Conservation (phyloP, 2,329 filamentous ascomycete species). For the Fusarium sp. region DNA sequence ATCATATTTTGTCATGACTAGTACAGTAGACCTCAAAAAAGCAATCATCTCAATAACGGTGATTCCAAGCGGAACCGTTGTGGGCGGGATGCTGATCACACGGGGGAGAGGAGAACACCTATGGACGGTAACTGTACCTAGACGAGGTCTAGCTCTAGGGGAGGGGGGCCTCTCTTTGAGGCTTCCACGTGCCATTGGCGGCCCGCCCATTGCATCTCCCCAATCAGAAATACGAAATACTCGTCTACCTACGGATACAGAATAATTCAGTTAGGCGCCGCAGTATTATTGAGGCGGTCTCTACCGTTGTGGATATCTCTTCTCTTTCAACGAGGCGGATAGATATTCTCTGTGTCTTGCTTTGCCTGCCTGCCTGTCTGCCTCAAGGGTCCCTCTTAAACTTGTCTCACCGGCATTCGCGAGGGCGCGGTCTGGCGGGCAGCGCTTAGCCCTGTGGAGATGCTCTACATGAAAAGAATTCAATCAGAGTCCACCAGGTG, state of each 20-base stretch:
- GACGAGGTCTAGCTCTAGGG: not conserved
- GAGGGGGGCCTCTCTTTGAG: not conserved
- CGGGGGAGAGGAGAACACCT: constrained; percentile 4
- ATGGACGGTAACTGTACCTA: not conserved
- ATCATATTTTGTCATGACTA: constrained; percentile 11
- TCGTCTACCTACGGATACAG: not conserved
- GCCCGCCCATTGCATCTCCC: constrained; percentile 35
- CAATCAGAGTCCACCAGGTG: not conserved
- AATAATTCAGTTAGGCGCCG: not conserved
- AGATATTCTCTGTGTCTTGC: not conserved
- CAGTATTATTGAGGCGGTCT: not conserved
- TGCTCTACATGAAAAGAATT: not conserved
- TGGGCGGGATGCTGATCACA: constrained; percentile 34
- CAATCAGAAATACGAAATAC: constrained; percentile 23
- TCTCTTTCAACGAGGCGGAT: constrained; percentile 1
- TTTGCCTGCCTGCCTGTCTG: not conserved
- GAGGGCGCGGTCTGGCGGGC: constrained; percentile 35
- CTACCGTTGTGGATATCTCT: not conserved
- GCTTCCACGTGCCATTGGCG: constrained; percentile 19
- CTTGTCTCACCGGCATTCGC: constrained; percentile 8
- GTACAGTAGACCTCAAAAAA: not conserved
- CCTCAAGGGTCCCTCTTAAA: not conserved
- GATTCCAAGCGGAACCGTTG: constrained; percentile 16
- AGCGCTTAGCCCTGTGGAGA: constrained; percentile 7
- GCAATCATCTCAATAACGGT: constrained; percentile 15